A percentile compares a stretch with the other conserved stretches of the same genome.
These are phyloP conservation scores for Hanseniaspora pseudoguilliermondii DNA, from an alignment of 805 yeast genomes.

Conservation along the genomic window DNA sequence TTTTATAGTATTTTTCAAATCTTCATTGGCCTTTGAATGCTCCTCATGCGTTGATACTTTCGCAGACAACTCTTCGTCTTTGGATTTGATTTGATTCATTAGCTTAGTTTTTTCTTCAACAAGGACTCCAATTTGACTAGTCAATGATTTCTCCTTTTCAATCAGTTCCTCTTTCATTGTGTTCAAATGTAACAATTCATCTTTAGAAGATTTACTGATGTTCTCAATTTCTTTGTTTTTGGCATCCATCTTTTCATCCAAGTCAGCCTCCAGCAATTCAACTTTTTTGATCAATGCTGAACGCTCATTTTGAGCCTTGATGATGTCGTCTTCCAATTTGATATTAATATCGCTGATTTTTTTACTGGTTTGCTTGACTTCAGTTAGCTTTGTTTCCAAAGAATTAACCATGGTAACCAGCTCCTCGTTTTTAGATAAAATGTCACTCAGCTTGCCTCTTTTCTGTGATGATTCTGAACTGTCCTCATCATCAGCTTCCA, in stretches of 20 bases:
- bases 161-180: conserved; percentile 18
- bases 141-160: conserved; percentile 14
- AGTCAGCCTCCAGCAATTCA: conserved; percentile 22
- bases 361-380: conserved; percentile 17
- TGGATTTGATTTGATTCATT: conserved; percentile 40
- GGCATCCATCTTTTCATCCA: conserved; percentile 19
- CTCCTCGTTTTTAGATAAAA: conserved; percentile 44
- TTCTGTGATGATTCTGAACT: not conserved
- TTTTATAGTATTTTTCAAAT: conserved; percentile 13
- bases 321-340: conserved; percentile 17
- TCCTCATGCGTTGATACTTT: conserved; percentile 37
- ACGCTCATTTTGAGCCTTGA: conserved; percentile 14
- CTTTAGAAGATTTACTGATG: conserved; percentile 6
- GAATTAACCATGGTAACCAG: conserved; percentile 43
- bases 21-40: conserved; percentile 30
- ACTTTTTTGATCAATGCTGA: conserved; percentile 21
- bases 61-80: conserved; percentile 33
- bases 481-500: conserved; percentile 27
- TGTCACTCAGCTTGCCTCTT: conserved; percentile 36
- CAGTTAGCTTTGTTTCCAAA: conserved; percentile 35
- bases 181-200: conserved; percentile 19
- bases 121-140: conserved; percentile 17
- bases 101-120: conserved; percentile 21
- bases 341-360: conserved; percentile 20
- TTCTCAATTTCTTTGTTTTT: conserved; percentile 5